Base-by-base conservation (phyloP, 306 rosid genomes). In the Alnus rubra region DNA sequence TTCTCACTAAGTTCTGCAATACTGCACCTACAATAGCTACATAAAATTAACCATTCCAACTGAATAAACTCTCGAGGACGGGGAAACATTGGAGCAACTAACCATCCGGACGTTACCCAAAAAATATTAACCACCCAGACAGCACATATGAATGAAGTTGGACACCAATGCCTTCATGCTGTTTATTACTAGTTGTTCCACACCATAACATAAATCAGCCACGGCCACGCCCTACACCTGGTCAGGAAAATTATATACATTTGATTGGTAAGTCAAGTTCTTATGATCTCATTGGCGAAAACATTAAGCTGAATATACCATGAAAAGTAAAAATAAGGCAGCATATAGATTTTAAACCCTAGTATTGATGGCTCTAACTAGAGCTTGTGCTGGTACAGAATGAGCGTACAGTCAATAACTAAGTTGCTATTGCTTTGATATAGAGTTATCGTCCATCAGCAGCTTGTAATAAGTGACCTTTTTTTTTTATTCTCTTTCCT, bases 141-240 rank as follows among this genome's bases (percentile, higher is more conserved):
- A 79, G 49, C 63, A 33, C 39, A 76, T 42, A 42, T 9, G 47
- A 76, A 42, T 9, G 47, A 76, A 28, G 77, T 62, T 6, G 71
- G 86, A 85, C 79, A 79, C 74, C 75, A 64, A 82, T 78, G 94
- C 90, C 86, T 80, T 76, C 60, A 88, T 76, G 76, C 75, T 70
- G 80, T 79, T 83, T 84, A 81, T 81, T 14, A 19, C 58, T 28
- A 67, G 71, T 75, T 49, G 76, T 69, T 77, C 64, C 60, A 45
- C 18, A 10, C 64, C 75, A 77, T 73, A 74, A 80, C 75, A 56
- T 37, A 58, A 81, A 84, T 84, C 84, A 88, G 50, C 88, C 94
- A 68, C 92, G 89, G 51, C 95, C 93, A 63, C 95, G 83, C 19
- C 95, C 95, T 79, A 84, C 86, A 82, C 89, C 88, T 87, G 81